A percentile compares a stretch with the other conserved stretches of the same genome.
Evolutionary conservation across 768 basidiomycete genomes (phyloP).

Genomic region (Tephrocybe sp.): DNA sequence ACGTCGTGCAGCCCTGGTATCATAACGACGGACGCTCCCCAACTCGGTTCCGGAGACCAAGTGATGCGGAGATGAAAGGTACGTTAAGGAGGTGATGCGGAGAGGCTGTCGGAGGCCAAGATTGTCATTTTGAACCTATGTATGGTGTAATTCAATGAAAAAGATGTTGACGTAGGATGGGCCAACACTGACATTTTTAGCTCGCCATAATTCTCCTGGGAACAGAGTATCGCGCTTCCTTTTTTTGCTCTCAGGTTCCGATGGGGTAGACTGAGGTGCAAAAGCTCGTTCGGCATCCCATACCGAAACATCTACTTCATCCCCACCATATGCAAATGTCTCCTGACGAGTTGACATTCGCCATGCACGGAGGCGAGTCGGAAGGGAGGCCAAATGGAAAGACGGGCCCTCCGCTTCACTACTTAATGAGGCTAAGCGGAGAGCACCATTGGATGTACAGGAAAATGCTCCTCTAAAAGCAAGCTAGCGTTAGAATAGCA

Average conservation of each 20-base stretch:
- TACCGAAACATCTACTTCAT: slow-evolving; percentile 82
- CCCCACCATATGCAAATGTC: slow-evolving; percentile 79
- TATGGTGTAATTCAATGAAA: not conserved
- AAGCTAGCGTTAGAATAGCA: no score
- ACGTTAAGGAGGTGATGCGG: slow-evolving; percentile 68
- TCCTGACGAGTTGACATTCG: slow-evolving; percentile 48
- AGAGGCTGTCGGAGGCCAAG: slow-evolving; percentile 79
- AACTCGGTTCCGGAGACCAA: slow-evolving; percentile 72
- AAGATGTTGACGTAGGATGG: not conserved
- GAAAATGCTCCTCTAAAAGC: slow-evolving; percentile 55
- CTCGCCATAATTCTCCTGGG: slow-evolving; percentile 80
- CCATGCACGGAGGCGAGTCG: slow-evolving; percentile 72
- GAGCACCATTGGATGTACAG: slow-evolving; percentile 76
- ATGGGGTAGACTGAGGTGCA: slow-evolving; percentile 28
- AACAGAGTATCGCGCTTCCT: slow-evolving; percentile 63
- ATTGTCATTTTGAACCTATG: slow-evolving; percentile 69
- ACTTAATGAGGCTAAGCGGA: slow-evolving; percentile 47
- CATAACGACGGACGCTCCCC: slow-evolving; percentile 77
- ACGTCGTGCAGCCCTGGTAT: slow-evolving; percentile 65
- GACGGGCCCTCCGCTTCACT: slow-evolving; percentile 18
- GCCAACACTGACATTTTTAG: slow-evolving; percentile 73
- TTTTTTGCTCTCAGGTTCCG: slow-evolving; percentile 41
- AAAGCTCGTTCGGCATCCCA: slow-evolving; percentile 70
- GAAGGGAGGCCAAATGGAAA: slow-evolving; percentile 46
- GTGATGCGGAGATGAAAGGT: slow-evolving; percentile 47